Conservation (phyloP, 306 rosid genomes). For the Medicago truncatula region DNA sequence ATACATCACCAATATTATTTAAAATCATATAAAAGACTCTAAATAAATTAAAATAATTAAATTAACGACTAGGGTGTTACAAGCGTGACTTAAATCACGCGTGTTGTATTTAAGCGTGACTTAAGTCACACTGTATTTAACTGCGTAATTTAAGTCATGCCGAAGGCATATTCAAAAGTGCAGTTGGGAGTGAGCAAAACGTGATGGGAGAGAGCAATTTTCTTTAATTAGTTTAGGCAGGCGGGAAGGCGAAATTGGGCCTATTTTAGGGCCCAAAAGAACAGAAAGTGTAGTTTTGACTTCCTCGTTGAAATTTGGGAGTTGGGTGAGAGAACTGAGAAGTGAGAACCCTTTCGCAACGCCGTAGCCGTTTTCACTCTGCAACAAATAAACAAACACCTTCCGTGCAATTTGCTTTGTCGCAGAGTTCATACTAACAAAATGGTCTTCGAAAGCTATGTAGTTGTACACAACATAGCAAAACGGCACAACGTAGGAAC, state of each 20-base stretch:
- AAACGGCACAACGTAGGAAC: conserved; percentile 90
- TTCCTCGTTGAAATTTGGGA: not conserved
- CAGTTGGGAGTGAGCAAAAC: no score
- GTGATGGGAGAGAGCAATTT: no score
- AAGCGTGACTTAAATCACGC: no score
- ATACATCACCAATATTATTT: no score
- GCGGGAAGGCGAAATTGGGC: not conserved
- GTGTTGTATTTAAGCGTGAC: no score
- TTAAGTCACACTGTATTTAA: no score
- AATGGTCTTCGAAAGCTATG: conserved; percentile 72
- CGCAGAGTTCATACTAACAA: not conserved
- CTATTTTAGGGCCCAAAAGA: not conserved
- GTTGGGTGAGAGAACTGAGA: not conserved
- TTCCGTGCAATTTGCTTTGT: not conserved
- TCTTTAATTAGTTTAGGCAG: not conserved
- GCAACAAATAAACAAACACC: not conserved
- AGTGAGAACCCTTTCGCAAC: not conserved
- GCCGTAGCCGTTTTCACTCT: not conserved
- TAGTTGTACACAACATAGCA: conserved; percentile 92
- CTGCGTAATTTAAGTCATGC: no score
- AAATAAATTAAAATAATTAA: no score
- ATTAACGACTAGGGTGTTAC: no score
- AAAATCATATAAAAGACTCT: no score
- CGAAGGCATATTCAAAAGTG: no score
- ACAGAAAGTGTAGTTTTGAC: not conserved